A percentile compares a stretch with the other conserved stretches of the same genome.
These are phyloP conservation scores for Kazachstania bromeliacearum DNA, from an alignment of 805 yeast species.

Conservation along the genomic window DNA sequence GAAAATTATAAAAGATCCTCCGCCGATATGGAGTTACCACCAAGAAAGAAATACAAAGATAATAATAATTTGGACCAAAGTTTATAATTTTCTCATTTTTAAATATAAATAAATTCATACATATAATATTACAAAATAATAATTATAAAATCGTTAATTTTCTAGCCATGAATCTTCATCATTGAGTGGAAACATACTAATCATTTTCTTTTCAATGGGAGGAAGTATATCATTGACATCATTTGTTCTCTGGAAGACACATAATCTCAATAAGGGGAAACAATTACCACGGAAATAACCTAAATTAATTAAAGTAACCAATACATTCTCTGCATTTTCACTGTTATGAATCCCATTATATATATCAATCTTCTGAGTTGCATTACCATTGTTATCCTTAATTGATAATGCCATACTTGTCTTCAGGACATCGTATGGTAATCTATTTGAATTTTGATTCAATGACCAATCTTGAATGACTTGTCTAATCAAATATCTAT, in stretches of 20 bases:
- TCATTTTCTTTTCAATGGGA: slow-evolving; percentile 18
- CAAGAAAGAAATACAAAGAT: too few relatives aligned
- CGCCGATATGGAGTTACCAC: too few relatives aligned
- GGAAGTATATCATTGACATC: slow-evolving; percentile 23
- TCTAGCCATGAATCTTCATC: slow-evolving; percentile 27
- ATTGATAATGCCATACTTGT: slow-evolving; percentile 15
- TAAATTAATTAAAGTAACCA: slow-evolving; percentile 24
- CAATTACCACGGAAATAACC: slow-evolving; percentile 28
- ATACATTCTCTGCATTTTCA: slow-evolving; percentile 21
- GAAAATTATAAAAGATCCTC: too few relatives aligned
- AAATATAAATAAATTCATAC: too few relatives aligned
- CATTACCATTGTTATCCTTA: slow-evolving; percentile 4
- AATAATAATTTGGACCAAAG: too few relatives aligned
- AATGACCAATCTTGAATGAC: slow-evolving; percentile 14
- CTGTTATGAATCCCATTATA: slow-evolving; percentile 18
- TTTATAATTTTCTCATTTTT: too few relatives aligned
- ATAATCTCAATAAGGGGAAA: slow-evolving; percentile 22
- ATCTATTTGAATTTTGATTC: slow-evolving; percentile 16
- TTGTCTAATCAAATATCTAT: slow-evolving; percentile 31
- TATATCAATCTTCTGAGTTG: slow-evolving; percentile 8
- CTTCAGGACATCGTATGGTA: slow-evolving; percentile 20
- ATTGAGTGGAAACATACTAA: slow-evolving; percentile 22
- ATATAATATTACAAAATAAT: too few relatives aligned
- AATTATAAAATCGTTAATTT: neutral
- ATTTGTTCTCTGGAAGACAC: slow-evolving; percentile 24